A percentile compares a stretch with the other conserved stretches of the same genome.
Conservation (phyloP, 345 rosid genomes). For the Hibiscus trionum region DNA sequence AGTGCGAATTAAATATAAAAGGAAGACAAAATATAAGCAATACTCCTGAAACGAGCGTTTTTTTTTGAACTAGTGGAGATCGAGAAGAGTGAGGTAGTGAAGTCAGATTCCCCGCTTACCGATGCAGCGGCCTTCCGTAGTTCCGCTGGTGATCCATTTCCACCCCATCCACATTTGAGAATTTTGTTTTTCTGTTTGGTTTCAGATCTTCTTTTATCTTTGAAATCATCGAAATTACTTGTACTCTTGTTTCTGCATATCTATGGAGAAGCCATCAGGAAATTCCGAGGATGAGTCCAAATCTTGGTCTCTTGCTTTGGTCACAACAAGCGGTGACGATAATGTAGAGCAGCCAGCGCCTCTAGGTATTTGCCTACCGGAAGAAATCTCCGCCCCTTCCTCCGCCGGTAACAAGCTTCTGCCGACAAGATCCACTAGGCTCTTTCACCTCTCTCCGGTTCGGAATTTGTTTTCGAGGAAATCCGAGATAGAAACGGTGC, state of each 20-base stretch:
- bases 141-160: background rate
- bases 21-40: too few relatives aligned
- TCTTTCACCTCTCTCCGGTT: background rate
- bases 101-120: background rate
- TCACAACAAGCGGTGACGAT: background rate
- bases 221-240: background rate
- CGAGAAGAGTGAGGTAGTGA: background rate
- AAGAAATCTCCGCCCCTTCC: background rate
- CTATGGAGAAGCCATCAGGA: background rate
- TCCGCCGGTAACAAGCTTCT: background rate
- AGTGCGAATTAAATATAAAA: too few relatives aligned
- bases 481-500: background rate
- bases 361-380: background rate
- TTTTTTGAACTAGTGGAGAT: background rate
- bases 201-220: background rate
- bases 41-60: too few relatives aligned
- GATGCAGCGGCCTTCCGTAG: background rate
- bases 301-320: background rate
- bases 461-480: background rate
- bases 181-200: background rate
- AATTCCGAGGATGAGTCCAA: background rate
- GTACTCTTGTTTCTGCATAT: background rate
- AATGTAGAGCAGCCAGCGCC: conserved; percentile 4
- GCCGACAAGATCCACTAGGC: background rate
- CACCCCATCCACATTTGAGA: background rate